Base-by-base conservation (phyloP, 768 basidiomycete species). In the Suillus fuscotomentosus region DNA sequence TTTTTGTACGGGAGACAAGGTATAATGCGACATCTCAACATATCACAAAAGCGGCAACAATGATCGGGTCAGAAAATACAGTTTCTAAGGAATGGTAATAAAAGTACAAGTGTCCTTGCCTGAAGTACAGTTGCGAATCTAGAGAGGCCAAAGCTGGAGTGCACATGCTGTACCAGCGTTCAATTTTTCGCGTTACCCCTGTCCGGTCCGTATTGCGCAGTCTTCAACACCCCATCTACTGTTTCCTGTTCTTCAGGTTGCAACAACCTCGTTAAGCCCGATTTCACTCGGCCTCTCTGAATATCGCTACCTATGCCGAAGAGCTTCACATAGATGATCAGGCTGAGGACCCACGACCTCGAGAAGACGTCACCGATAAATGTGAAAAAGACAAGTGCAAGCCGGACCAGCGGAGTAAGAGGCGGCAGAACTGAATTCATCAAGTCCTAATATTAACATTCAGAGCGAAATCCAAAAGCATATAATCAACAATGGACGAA, bases 311-410 rank as follows among this genome's bases (percentile, higher is more conserved):
- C 62, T n/a, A 60, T 41, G 11, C 62, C 62, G 13, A 63, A 63
- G 57, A 63, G 62, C 20, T 39, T 59, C 24, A 15, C 34, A 57
- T 22, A 63, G 41, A 63, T 13, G 17, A 61, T 22, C 39, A 43
- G 39, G 38, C 55, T 24, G n/a, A 27, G 27, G 55, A 39, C 22
- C 36, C 55, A 63, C 4, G 22, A 2, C 15, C 22, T 38, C 5
- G 59, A 63, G n/a, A 60, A 66, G 2, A 59, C 22, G 27, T 69
- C 69, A 45, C 70, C 69, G 22, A 71, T 65, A 14, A 67, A 66
- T 3, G 69, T 65, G 47, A 67, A 73, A n/a, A 63, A 59, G 13
- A 73, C 56, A 3, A 64, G 43, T 10, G 15, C 13, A 11, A 64
- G 36, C 9, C 36, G 27, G n/a, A 64, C 45, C 43, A 64, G 45